Conservation (phyloP, 345 rosid genomes). For the Chamaenerion angustifolium region DNA sequence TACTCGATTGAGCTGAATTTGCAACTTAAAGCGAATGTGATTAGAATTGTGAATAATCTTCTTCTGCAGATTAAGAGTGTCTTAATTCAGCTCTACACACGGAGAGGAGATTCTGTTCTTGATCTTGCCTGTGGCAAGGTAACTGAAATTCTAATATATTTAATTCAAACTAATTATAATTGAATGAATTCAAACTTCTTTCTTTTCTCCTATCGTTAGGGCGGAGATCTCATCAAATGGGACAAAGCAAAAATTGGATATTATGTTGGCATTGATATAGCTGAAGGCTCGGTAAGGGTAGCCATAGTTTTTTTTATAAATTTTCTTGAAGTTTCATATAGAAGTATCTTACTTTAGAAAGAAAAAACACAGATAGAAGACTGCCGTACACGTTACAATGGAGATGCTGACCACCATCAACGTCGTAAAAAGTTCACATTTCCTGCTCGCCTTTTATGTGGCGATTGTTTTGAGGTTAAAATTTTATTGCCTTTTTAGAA, state of each 20-base stretch:
- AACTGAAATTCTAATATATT: not conserved
- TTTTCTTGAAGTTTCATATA: no score
- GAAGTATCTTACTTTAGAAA: not conserved
- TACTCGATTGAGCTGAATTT: slow-evolving; percentile 1
- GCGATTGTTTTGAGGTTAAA: slow-evolving; percentile 94
- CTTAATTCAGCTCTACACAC: slow-evolving; percentile 79
- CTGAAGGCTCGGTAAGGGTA: slow-evolving; percentile 85
- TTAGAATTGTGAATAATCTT: not conserved
- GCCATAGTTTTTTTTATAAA: not conserved
- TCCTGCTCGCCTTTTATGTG: slow-evolving; percentile 86
- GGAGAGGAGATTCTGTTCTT: slow-evolving; percentile 78
- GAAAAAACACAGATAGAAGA: slow-evolving; percentile 68
- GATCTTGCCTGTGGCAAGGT: slow-evolving; percentile 99
- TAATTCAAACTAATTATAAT: no score
- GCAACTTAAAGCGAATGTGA: no score
- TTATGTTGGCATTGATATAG: slow-evolving; percentile 91
- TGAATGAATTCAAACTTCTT: not conserved
- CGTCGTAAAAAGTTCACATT: slow-evolving; percentile 82
- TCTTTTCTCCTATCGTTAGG: slow-evolving; percentile 24
- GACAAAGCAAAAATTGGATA: slow-evolving; percentile 88
- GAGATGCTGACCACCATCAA: slow-evolving; percentile 92
- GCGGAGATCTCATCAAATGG: slow-evolving; percentile 99
- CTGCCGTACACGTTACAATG: slow-evolving; percentile 89
- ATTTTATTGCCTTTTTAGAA: not conserved
- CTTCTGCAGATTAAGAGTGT: slow-evolving; percentile 83